Conservation (phyloP, 2,329 filamentous ascomycete species). For the Penicillium sp. region DNA sequence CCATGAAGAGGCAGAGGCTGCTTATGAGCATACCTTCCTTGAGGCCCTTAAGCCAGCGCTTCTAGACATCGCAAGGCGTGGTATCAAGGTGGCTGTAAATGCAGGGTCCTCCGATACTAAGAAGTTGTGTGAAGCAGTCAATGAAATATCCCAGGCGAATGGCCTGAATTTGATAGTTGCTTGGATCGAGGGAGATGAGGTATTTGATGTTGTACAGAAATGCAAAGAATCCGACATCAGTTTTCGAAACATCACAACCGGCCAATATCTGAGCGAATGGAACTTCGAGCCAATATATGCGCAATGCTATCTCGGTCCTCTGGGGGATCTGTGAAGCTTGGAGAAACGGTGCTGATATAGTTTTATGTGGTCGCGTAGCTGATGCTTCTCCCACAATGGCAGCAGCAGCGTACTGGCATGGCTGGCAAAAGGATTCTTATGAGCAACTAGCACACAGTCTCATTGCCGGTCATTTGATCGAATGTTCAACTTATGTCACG, state of each 20-base stretch:
- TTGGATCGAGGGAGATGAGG: constrained; percentile 12
- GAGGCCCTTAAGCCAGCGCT: constrained; percentile 5
- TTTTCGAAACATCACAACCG: background rate
- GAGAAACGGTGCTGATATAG: constrained; percentile 44
- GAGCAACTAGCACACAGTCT: constrained; percentile 22
- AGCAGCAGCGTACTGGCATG: constrained; percentile 60
- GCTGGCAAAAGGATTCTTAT: constrained; percentile 43
- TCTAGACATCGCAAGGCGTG: constrained; percentile 3
- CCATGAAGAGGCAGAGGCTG: too few species aligned
- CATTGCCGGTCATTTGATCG: constrained; percentile 32
- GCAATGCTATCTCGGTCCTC: constrained; percentile 23
- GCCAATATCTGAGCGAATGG: constrained; percentile 26
- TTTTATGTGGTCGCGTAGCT: constrained; percentile 46
- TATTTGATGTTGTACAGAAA: background rate
- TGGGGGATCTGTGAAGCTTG: constrained; percentile 38
- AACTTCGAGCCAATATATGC: constrained; percentile 29
- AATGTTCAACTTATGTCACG: constrained; percentile 38
- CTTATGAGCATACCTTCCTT: background rate
- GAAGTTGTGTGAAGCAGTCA: background rate
- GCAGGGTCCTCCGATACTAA: constrained; percentile 22
- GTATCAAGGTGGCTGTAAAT: constrained; percentile 25
- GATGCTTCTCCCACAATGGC: constrained; percentile 59
- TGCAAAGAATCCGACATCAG: too few species aligned
- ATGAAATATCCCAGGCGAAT: too few species aligned
- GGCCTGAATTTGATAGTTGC: constrained; percentile 5